A percentile compares a stretch with the other conserved stretches of the same genome.
These are phyloP conservation scores for Saraca asoca DNA, from an alignment of 331 rosid species.

Conservation along the genomic window DNA sequence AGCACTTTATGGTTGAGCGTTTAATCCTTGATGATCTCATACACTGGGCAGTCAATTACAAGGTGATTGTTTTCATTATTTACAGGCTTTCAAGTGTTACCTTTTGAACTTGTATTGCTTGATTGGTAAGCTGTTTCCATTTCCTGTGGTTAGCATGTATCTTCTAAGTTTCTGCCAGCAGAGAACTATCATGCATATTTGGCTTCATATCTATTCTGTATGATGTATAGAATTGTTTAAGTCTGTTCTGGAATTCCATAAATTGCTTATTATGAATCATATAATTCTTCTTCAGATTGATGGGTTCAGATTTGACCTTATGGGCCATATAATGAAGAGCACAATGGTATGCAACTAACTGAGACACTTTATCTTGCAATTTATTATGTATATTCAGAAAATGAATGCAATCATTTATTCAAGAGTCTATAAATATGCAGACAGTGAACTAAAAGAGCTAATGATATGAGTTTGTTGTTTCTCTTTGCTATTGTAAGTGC, in stretches of 20 bases:
- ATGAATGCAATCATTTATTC: constrained; percentile 14
- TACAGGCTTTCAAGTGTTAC: constrained; percentile 27
- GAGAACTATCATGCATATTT: constrained; percentile 5
- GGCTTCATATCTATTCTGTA: constrained; percentile 5
- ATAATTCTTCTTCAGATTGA: constrained; percentile 66
- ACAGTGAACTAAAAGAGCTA: constrained; percentile 9
- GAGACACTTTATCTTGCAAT: constrained; percentile 25
- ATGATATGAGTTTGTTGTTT: constrained; percentile 13
- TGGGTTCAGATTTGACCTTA: constrained; percentile 94
- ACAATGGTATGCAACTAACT: constrained; percentile 71
- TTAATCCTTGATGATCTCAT: constrained; percentile 85
- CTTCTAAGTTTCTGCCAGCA: constrained; percentile 7
- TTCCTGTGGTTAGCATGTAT: constrained; percentile 7
- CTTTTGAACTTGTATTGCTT: constrained; percentile 6
- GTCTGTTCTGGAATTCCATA: constrained; percentile 15
- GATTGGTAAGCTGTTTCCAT: constrained; percentile 17
- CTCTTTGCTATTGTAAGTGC: constrained; percentile 4
- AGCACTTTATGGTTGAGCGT: constrained; percentile 93
- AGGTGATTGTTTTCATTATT: constrained; percentile 56
- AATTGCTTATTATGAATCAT: constrained; percentile 8
- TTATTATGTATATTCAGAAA: constrained; percentile 5
- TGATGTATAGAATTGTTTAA: not conserved
- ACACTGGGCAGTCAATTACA: constrained; percentile 89
- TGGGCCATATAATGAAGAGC: constrained; percentile 97
- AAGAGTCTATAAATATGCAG: not conserved